Evolutionary conservation across 2,329 filamentous ascomycete genomes (phyloP).

Genomic region (Chrysosphaeria jannelii): DNA sequence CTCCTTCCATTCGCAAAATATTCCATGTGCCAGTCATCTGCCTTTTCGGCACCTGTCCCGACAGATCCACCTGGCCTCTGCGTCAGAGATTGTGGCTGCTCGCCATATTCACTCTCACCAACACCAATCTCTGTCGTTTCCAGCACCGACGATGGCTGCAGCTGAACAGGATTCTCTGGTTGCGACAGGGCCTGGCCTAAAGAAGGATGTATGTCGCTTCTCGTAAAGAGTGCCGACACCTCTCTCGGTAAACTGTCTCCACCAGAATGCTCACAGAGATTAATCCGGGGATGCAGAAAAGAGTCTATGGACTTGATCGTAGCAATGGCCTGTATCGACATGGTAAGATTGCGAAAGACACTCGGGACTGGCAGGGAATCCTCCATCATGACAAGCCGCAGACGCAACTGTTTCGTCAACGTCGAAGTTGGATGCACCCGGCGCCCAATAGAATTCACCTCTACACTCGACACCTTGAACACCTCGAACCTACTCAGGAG

Average conservation of each 20-base stretch:
- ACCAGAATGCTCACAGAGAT: conserved; percentile 45
- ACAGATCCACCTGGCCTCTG: too few species aligned
- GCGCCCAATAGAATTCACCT: too few species aligned
- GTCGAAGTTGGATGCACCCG: conserved; percentile 80
- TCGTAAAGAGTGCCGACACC: too few species aligned
- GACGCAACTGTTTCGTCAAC: conserved; percentile 79
- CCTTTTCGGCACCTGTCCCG: too few species aligned
- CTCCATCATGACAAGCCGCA: conserved; percentile 67
- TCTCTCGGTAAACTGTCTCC: too few species aligned
- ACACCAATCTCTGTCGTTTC: too few species aligned
- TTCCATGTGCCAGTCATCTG: conserved; percentile 98
- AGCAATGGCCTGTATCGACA: conserved; percentile 91
- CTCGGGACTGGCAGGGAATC: conserved; percentile 72
- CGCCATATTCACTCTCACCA: too few species aligned
- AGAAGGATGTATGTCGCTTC: too few species aligned
- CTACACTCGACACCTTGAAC: conserved; percentile 92
- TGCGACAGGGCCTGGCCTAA: too few species aligned
- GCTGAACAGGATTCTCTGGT: too few species aligned
- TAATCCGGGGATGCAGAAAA: conserved; percentile 75
- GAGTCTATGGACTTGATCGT: conserved; percentile 94
- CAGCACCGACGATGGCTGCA: too few species aligned
- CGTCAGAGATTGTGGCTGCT: too few species aligned
- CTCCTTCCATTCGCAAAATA: conserved; percentile 67
- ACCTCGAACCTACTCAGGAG: conserved; percentile 87
- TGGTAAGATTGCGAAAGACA: conserved; percentile 80